Evolutionary conservation across 441 rosid species (phyloP).

Genomic region (Syzygium malaccense): DNA sequence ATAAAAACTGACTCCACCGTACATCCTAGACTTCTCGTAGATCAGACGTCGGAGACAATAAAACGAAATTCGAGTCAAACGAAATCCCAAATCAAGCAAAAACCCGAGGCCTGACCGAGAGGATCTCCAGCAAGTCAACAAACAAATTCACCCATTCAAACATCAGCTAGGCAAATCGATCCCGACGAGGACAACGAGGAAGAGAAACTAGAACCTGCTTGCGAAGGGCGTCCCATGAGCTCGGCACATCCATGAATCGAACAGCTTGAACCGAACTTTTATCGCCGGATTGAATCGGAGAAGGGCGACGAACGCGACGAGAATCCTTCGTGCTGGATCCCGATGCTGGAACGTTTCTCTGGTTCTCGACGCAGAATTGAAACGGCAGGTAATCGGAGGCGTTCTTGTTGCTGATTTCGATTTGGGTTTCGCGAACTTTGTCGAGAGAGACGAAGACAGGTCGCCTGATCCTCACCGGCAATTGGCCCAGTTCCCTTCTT

Average conservation of each 20-base stretch:
- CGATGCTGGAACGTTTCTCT: background rate
- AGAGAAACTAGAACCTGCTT: constrained; percentile 45
- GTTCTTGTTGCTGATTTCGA: background rate
- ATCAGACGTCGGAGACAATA: background rate
- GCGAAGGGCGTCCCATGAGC: constrained; percentile 89
- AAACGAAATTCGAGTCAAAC: background rate
- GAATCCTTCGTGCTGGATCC: background rate
- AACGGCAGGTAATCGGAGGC: background rate
- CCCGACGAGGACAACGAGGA: background rate
- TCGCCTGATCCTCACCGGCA: constrained; percentile 21
- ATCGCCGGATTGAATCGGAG: background rate
- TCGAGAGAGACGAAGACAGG: constrained; percentile 28
- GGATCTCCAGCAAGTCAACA: background rate
- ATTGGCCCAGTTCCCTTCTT: constrained; percentile 17
- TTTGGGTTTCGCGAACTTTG: background rate
- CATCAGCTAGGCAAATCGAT: background rate
- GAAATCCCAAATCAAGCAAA: background rate
- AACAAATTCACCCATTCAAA: background rate
- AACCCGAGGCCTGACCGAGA: background rate
- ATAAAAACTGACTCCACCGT: background rate
- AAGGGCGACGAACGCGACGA: background rate
- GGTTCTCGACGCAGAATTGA: background rate
- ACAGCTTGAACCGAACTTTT: background rate
- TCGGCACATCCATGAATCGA: constrained; percentile 56
- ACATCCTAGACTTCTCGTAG: background rate